These are phyloP conservation scores for Sugiyamaella novakii DNA, from an alignment of 1,139 yeast genomes.

Conservation along the genomic window DNA sequence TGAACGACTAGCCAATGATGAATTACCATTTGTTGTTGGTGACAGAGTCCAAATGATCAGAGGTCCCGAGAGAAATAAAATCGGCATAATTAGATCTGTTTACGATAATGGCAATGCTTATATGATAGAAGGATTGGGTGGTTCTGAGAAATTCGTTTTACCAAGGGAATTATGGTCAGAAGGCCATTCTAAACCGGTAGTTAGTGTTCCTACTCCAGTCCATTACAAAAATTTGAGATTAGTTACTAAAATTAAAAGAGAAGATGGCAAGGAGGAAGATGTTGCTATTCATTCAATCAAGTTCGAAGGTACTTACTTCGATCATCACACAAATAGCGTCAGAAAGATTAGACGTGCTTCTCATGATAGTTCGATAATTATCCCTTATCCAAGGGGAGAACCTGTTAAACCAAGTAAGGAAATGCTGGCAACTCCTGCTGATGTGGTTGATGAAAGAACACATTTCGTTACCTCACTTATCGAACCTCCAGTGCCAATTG, in stretches of 20 bases:
- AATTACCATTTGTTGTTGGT: conserved; percentile 53
- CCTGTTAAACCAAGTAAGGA: conserved; percentile 57
- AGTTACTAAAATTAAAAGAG: conserved; percentile 74
- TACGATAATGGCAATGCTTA: conserved; percentile 54
- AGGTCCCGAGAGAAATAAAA: conserved; percentile 72
- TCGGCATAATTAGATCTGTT: conserved; percentile 58
- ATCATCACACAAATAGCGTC: conserved; percentile 69
- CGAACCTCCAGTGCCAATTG: conserved; percentile 67
- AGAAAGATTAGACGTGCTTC: conserved; percentile 77
- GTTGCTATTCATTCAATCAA: conserved; percentile 79
- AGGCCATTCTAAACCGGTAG: conserved; percentile 70
- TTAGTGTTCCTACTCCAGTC: conserved; percentile 58
- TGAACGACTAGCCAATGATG: conserved; percentile 27
- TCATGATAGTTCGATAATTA: conserved; percentile 63
- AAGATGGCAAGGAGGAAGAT: conserved; percentile 56
- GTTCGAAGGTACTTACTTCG: conserved; percentile 67
- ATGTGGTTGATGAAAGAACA: conserved; percentile 68
- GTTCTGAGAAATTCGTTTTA: conserved; percentile 53
- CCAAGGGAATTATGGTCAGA: conserved; percentile 77
- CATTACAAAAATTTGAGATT: conserved; percentile 67
- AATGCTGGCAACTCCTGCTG: conserved; percentile 55
- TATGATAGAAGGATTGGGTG: conserved; percentile 59
- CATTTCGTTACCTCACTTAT: conserved; percentile 71
- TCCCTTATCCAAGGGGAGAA: conserved; percentile 92
- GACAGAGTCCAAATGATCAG: conserved; percentile 65